Base-by-base conservation (phyloP, 1,284 basidiomycete species). In the Phaffia rhodozyma region DNA sequence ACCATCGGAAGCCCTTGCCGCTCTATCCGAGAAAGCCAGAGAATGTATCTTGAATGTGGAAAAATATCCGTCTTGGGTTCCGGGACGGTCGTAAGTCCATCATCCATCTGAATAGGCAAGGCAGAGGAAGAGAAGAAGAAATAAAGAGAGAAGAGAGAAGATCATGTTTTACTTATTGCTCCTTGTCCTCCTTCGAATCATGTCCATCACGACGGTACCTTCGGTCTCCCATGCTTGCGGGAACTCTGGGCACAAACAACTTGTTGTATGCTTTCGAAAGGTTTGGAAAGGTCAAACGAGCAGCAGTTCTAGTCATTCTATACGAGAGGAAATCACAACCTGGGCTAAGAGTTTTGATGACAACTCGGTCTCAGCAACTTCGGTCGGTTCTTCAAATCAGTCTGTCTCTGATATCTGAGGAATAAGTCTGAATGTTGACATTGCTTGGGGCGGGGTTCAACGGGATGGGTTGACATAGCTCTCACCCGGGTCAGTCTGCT, bases 401-500 rank as follows among this genome's bases (percentile, higher is more conserved):
- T 52, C 18, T 52, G 49, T 20, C 32, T 51, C n/a, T 2, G 49
- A 34, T 49, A 20, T 13, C 51, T 38, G n/a, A 32, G 16, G 29
- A 43, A 67, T 69, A 58, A 68, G 3, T 72, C 73, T 65, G 27
- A 20, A n/a, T 56, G 7, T 68, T 54, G 71, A 71, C 60, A 74
- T 71, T 30, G 71, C 72, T 59, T 60, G 70, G 51, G 21, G 3
- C 50, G 16, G 52, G 32, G 9, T 9, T 34, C 9, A 9, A 34
- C 13, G 38, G 38, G 38, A 43, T 43, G 13, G 13, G 5, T 43
- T 43, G 38, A 43, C 38, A 23, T 9, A 58, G 58, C 18, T 81
- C 84, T 0, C 87, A 89, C 73, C 84, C 87, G 1, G 86, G 86
- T 25, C 85, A 87, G 70, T 87, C 86, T 51, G 89, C 89, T 1